phyloP scores from a whole-genome alignment of 2,329 filamentous ascomycete genomes.

The Ceratocystis smalleyi region DNA sequence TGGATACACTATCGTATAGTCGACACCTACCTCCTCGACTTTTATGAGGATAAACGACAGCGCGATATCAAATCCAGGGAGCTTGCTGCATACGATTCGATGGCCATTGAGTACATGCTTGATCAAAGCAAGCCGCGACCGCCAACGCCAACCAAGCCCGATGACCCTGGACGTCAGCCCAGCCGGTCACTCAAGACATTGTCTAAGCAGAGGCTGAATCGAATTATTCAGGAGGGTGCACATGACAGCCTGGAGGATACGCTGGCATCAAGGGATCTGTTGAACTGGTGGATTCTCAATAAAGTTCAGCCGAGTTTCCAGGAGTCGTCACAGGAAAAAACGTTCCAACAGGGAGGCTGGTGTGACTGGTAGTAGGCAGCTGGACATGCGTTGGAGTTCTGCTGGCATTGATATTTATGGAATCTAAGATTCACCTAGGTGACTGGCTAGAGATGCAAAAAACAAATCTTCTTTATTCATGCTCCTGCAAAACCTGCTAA shows the following conservation, averaged over 20 bases:
- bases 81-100: conserved; percentile 14
- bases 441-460: too few relatives aligned
- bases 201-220: conserved; percentile 24
- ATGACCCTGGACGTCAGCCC: conserved; percentile 13
- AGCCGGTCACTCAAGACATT: conserved; percentile 29
- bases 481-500: too few relatives aligned
- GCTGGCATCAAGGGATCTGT: conserved; percentile 28
- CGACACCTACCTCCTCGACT: conserved; percentile 30
- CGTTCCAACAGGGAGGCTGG: too few relatives aligned
- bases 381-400: too few relatives aligned
- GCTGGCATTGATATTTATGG: too few relatives aligned
- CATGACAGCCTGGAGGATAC: conserved; percentile 34
- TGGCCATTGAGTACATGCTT: neutral
- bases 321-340: neutral
- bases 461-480: too few relatives aligned
- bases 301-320: neutral
- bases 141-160: neutral
- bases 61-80: conserved; percentile 11
- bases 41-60: conserved; percentile 14
- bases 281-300: conserved; percentile 25
- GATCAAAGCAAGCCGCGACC: neutral
- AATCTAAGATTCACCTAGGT: too few relatives aligned
- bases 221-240: conserved; percentile 27
- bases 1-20: conserved; percentile 33
- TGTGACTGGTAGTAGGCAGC: too few relatives aligned